Percentiles rank a stretch among this genome's conserved stretches.
These are phyloP conservation scores for Pythium rishiriense DNA, from an alignment of 352 stramenopile species.

Conservation along the genomic window DNA sequence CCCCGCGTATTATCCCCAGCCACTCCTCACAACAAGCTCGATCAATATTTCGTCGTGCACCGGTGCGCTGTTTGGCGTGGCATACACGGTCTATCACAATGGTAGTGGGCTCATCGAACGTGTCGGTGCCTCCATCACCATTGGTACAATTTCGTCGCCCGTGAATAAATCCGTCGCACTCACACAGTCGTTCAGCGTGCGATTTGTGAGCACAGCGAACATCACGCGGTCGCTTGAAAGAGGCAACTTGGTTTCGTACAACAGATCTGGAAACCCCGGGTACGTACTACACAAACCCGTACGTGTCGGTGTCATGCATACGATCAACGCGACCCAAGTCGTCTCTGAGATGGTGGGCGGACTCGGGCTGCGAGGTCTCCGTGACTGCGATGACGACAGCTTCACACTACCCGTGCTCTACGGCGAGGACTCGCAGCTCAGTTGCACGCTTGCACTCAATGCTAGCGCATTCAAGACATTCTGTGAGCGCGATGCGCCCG, in stretches of 20 bases:
- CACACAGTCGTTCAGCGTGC: constrained; percentile 35
- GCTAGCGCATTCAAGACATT: constrained; percentile 31
- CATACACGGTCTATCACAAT: constrained; percentile 37
- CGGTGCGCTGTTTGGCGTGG: constrained; percentile 28
- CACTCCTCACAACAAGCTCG: constrained; percentile 9
- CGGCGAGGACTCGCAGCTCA: constrained; percentile 39
- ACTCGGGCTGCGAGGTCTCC: constrained; percentile 30
- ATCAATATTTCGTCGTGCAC: constrained; percentile 21
- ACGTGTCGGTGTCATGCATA: constrained; percentile 30
- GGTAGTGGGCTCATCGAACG: constrained; percentile 30
- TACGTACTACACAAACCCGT: constrained; percentile 38
- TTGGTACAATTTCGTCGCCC: constrained; percentile 23
- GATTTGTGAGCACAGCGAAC: constrained; percentile 29
- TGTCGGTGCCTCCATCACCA: constrained; percentile 24
- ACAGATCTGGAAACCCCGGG: constrained; percentile 42
- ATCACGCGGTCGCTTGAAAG: constrained; percentile 32
- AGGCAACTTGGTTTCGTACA: constrained; percentile 38
- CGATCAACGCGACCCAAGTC: not conserved
- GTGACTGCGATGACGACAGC: constrained; percentile 26
- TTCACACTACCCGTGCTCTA: constrained; percentile 25
- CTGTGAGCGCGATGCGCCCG: constrained; percentile 23
- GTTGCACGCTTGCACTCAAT: constrained; percentile 36
- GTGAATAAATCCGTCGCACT: constrained; percentile 8
- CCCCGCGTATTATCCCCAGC: constrained; percentile 29
- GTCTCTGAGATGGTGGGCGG: constrained; percentile 38